These are phyloP conservation scores for Candida oleophila DNA, from an alignment of 805 yeast species.

Conservation along the genomic window DNA sequence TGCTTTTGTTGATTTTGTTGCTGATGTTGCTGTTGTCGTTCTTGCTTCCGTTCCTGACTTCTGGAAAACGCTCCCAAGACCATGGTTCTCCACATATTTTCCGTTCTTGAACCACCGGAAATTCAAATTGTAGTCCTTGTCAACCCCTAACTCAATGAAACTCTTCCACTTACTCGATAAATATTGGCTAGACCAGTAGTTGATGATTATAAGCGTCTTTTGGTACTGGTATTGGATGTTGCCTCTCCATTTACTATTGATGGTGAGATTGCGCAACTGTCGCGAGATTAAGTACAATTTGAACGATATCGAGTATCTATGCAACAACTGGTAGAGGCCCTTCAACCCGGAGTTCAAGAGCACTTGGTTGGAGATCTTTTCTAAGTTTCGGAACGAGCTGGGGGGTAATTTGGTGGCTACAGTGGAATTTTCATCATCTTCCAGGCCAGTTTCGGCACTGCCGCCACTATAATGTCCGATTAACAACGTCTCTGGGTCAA, in stretches of 20 bases:
- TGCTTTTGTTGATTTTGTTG: neutral
- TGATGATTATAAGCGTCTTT: slow-evolving; percentile 51
- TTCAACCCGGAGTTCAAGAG: slow-evolving; percentile 46
- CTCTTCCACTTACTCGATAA: slow-evolving; percentile 49
- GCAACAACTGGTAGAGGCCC: slow-evolving; percentile 57
- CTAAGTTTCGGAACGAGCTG: slow-evolving; percentile 42
- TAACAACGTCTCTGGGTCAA: slow-evolving; percentile 34
- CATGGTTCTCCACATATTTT: slow-evolving; percentile 17
- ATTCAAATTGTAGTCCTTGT: slow-evolving; percentile 43
- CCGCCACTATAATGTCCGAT: slow-evolving; percentile 22
- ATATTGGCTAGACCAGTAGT: slow-evolving; percentile 58
- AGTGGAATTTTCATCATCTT: neutral
- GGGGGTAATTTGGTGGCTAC: slow-evolving; percentile 30
- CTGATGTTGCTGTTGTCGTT: neutral
- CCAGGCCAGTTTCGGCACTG: neutral
- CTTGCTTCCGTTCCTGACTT: neutral
- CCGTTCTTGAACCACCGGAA: slow-evolving; percentile 68
- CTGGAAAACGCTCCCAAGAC: neutral
- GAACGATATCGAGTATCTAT: slow-evolving; percentile 60
- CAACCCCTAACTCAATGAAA: slow-evolving; percentile 62
- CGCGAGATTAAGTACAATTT: slow-evolving; percentile 60
- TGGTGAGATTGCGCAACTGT: slow-evolving; percentile 49
- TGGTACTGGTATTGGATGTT: slow-evolving; percentile 58
- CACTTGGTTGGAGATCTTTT: slow-evolving; percentile 52
- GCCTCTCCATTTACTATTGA: slow-evolving; percentile 55